A percentile compares a stretch with the other conserved stretches of the same genome.
Evolutionary conservation across 2,329 filamentous ascomycete species (phyloP).

Genomic region (Gnomoniopsis smithogilvyi): DNA sequence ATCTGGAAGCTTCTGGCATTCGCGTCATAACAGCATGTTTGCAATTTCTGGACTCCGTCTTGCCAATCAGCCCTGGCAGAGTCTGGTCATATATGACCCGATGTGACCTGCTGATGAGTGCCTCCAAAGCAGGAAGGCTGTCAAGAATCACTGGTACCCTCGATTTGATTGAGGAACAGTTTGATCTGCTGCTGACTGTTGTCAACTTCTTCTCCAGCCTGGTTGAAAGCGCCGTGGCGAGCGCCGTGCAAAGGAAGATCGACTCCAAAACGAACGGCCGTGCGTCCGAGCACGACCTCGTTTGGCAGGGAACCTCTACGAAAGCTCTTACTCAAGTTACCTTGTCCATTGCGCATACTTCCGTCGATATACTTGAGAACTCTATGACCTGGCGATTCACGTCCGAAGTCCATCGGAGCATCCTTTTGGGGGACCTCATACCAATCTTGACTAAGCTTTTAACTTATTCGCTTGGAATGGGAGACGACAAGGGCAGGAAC

Average conservation of each 20-base stretch:
- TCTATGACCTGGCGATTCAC: constrained; percentile 82
- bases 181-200: constrained; percentile 72
- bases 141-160: constrained; percentile 76
- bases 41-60: constrained; percentile 72
- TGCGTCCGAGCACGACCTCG: constrained; percentile 44
- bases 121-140: constrained; percentile 73
- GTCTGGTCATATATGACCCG: constrained; percentile 88
- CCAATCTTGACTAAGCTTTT: constrained; percentile 70
- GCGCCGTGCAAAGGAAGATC: constrained; percentile 64
- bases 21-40: constrained; percentile 68
- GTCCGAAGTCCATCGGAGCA: constrained; percentile 62
- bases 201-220: constrained; percentile 72
- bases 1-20: constrained; percentile 62
- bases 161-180: constrained; percentile 74
- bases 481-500: constrained; percentile 30
- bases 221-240: constrained; percentile 70
- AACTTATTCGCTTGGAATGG: constrained; percentile 70
- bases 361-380: constrained; percentile 83
- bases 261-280: constrained; percentile 46
- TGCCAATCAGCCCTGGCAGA: constrained; percentile 73
- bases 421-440: constrained; percentile 66
- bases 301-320: constrained; percentile 73
- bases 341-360: constrained; percentile 68
- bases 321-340: constrained; percentile 71
- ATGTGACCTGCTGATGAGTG: constrained; percentile 74